Conservation (phyloP, 2,329 filamentous ascomycete genomes). For the Aureobasidium sp. region DNA sequence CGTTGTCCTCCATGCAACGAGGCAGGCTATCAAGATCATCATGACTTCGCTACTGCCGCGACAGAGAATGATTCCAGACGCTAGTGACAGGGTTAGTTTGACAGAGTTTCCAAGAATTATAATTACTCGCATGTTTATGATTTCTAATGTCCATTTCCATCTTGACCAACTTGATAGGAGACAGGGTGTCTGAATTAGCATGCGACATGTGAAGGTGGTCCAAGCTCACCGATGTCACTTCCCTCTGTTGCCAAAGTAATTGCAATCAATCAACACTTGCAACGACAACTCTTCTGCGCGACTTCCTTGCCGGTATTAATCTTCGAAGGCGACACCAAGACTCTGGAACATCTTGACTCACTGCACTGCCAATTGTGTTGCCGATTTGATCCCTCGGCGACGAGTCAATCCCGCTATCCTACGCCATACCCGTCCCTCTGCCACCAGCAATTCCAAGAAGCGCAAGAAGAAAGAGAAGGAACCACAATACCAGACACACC, state of each 20-base stretch:
- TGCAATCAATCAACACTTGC: neutral
- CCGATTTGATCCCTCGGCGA: no score
- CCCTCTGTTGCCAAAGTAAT: neutral
- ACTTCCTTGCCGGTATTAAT: neutral
- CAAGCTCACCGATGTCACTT: neutral
- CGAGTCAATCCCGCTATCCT: neutral
- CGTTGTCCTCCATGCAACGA: no score
- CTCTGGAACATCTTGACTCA: neutral
- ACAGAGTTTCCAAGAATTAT: no score
- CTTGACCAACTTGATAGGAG: neutral
- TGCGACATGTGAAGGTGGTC: neutral
- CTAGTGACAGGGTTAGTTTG: no score
- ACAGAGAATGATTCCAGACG: no score
- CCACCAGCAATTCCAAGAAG: neutral
- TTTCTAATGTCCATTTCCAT: neutral
- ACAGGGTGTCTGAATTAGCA: neutral
- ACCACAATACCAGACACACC: neutral
- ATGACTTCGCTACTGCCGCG: no score
- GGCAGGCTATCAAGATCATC: no score
- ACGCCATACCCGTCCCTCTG: neutral
- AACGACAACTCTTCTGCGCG: neutral
- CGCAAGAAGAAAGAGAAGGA: neutral
- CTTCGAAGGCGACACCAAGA: neutral
- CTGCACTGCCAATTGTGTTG: no score
- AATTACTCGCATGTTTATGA: no score